Conservation (phyloP, 2,329 filamentous ascomycete genomes). For the Cladosporium cucumerinum region DNA sequence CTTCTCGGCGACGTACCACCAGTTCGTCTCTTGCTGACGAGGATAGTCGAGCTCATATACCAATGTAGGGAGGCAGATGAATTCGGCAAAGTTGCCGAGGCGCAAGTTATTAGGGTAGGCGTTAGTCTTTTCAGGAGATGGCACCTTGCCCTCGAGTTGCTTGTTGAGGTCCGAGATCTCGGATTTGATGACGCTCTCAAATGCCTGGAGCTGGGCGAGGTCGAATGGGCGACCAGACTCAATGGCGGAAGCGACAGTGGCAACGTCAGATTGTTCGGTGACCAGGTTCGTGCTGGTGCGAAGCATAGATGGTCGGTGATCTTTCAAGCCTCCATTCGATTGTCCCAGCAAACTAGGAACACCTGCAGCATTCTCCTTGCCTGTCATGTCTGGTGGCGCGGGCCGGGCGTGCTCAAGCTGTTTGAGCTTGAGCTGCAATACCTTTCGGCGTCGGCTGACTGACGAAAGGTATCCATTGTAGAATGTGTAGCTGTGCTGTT, state of each 20-base stretch:
- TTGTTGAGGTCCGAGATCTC: slow-evolving; percentile 64
- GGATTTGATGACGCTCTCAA: slow-evolving; percentile 62
- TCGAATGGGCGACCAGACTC: slow-evolving; percentile 59
- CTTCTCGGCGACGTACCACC: slow-evolving; percentile 73
- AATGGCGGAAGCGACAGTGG: slow-evolving; percentile 60
- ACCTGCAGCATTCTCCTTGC: slow-evolving; percentile 1
- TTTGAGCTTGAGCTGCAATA: slow-evolving; percentile 51
- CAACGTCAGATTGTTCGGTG: slow-evolving; percentile 55
- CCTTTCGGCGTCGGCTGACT: slow-evolving; percentile 54
- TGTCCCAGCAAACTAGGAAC: slow-evolving; percentile 5
- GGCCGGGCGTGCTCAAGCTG: slow-evolving; percentile 56
- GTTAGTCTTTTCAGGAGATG: slow-evolving; percentile 45
- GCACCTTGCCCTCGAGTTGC: slow-evolving; percentile 60
- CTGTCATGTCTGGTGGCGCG: not conserved
- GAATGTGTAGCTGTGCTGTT: slow-evolving; percentile 76
- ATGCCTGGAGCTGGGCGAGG: slow-evolving; percentile 59
- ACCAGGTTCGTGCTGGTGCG: slow-evolving; percentile 44
- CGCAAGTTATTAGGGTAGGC: slow-evolving; percentile 70
- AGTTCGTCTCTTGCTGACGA: slow-evolving; percentile 65
- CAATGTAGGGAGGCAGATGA: slow-evolving; percentile 70
- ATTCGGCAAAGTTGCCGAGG: slow-evolving; percentile 63
- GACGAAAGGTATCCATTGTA: slow-evolving; percentile 65
- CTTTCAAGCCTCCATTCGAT: slow-evolving; percentile 17
- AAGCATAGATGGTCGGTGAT: slow-evolving; percentile 36
- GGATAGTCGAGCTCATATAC: slow-evolving; percentile 80